phyloP scores from a whole-genome alignment of 768 basidiomycete genomes.

The Dictyophora rubrovolvata region DNA sequence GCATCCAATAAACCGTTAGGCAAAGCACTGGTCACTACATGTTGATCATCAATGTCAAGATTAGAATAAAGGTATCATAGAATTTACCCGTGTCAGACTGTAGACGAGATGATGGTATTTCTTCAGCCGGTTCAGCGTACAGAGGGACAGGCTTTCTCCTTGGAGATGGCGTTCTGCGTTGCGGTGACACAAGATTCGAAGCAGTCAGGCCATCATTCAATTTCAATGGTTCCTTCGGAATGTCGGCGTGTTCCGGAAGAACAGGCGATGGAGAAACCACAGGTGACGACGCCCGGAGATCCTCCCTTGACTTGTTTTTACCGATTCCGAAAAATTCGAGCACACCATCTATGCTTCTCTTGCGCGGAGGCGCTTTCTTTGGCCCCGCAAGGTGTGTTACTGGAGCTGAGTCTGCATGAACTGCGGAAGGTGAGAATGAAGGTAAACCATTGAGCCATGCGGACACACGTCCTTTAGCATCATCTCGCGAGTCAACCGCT shows the following conservation, averaged over 20 bases:
- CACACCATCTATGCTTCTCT: neutral
- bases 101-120: neutral
- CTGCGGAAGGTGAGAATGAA: neutral
- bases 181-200: neutral
- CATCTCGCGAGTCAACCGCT: neutral
- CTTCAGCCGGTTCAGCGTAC: neutral
- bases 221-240: neutral
- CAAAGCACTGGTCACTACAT: too few relatives aligned
- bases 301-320: neutral
- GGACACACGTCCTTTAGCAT: constrained; percentile 12
- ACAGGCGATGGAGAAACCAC: neutral
- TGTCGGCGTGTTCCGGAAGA: neutral
- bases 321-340: neutral
- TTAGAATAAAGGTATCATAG: neutral
- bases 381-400: neutral
- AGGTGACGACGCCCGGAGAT: neutral
- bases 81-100: neutral
- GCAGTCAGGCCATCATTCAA: neutral
- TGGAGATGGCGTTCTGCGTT: neutral
- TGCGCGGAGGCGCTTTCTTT: constrained; percentile 12
- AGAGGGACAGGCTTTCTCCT: neutral
- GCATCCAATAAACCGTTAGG: too few relatives aligned
- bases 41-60: too few relatives aligned
- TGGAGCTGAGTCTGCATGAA: neutral
- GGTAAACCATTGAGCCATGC: neutral